Percentiles rank a stretch among this genome's conserved stretches.
These are phyloP conservation scores for Annona squamosa DNA, from an alignment of 164 flowering plant species.

Conservation along the genomic window DNA sequence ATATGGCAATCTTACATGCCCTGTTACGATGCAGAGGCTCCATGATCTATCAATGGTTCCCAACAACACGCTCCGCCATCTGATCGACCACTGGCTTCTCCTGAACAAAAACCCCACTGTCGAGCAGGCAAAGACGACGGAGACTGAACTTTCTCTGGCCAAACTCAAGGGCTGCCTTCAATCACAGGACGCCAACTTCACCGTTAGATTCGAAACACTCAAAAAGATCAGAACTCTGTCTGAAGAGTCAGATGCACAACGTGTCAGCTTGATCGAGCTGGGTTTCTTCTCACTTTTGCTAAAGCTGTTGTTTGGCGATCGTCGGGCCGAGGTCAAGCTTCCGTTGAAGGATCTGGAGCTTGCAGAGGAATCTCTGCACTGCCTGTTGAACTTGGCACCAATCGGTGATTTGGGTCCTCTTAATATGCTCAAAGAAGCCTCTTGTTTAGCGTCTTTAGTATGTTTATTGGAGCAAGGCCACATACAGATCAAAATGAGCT, in stretches of 20 bases:
- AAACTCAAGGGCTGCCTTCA: conserved; percentile 21
- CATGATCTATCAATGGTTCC: conserved; percentile 59
- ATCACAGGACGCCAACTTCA: conserved; percentile 19
- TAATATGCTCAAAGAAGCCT: conserved; percentile 31
- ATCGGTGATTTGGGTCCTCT: conserved; percentile 23
- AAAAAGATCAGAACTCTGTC: conserved; percentile 23
- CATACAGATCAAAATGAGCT: conserved; percentile 22
- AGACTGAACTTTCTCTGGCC: conserved; percentile 20
- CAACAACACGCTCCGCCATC: conserved; percentile 62
- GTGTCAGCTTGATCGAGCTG: conserved; percentile 29
- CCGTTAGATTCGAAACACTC: conserved; percentile 28
- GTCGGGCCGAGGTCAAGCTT: neutral
- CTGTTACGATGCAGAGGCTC: conserved; percentile 84
- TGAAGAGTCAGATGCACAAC: conserved; percentile 22
- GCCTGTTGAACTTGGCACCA: conserved; percentile 35
- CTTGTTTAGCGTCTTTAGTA: conserved; percentile 23
- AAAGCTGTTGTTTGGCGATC: conserved; percentile 21
- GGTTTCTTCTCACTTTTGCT: conserved; percentile 42
- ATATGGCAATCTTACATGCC: conserved; percentile 66
- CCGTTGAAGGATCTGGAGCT: conserved; percentile 18
- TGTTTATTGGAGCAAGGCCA: conserved; percentile 34
- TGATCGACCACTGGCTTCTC: conserved; percentile 53
- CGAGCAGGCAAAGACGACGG: conserved; percentile 6
- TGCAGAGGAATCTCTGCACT: conserved; percentile 39
- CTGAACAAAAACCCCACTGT: conserved; percentile 19